phyloP scores from a whole-genome alignment of 306 rosid species.

The Cicer chorassanicum region DNA sequence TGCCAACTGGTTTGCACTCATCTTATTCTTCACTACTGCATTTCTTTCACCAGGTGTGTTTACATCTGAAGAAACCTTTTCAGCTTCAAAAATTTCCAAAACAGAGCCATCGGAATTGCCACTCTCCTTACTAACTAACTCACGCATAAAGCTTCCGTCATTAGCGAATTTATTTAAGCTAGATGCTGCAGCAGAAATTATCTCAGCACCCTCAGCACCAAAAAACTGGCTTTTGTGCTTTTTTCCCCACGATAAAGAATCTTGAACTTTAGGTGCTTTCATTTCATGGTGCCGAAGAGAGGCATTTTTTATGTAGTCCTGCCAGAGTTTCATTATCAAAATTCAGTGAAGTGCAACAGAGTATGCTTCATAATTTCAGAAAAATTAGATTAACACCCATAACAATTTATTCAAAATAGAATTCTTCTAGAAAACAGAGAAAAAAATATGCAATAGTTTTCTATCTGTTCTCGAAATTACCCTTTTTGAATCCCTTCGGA shows the following conservation, averaged over 20 bases:
- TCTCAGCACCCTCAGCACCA: conserved; percentile 56
- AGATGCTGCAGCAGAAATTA: conserved; percentile 74
- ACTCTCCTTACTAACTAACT: conserved; percentile 48
- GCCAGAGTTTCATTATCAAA: conserved; percentile 37
- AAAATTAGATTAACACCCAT: conserved; percentile 22
- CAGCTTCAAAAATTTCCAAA: conserved; percentile 47
- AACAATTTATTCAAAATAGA: conserved; percentile 30
- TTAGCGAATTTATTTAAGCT: conserved; percentile 72
- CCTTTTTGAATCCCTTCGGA: conserved; percentile 57
- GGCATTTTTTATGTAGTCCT: conserved; percentile 66
- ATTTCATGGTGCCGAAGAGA: conserved; percentile 61
- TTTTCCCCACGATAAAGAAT: conserved; percentile 82
- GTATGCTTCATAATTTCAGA: conserved; percentile 23
- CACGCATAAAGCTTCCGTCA: conserved; percentile 74
- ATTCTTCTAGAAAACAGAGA: background rate
- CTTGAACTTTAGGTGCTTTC: conserved; percentile 79
- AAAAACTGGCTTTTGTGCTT: conserved; percentile 56
- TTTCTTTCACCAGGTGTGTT: conserved; percentile 48
- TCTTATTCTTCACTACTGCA: conserved; percentile 48
- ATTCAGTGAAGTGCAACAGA: conserved; percentile 23
- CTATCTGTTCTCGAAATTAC: conserved; percentile 52
- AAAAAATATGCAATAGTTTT: conserved; percentile 24
- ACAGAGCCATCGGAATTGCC: conserved; percentile 48
- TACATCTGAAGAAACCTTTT: conserved; percentile 44
- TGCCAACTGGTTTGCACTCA: conserved; percentile 91